A percentile compares a stretch with the other conserved stretches of the same genome.
These are phyloP conservation scores for Nymphaea colorata DNA, from an alignment of 164 flowering plant species.

Conservation along the genomic window DNA sequence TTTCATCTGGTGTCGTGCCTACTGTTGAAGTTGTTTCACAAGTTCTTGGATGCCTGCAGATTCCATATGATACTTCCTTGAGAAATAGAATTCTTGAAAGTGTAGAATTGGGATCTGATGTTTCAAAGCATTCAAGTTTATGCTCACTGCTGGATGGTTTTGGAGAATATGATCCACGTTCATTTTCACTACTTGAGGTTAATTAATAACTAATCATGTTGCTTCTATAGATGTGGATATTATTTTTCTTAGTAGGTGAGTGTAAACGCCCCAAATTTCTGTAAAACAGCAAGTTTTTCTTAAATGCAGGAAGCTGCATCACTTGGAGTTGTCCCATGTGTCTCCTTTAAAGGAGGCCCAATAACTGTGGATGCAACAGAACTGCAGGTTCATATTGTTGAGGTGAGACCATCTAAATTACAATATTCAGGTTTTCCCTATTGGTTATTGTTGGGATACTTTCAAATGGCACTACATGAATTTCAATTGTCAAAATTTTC, in stretches of 20 bases:
- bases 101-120: conserved; percentile 33
- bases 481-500: no score
- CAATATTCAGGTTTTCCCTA: not conserved
- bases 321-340: conserved; percentile 57
- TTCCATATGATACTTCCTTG: conserved; percentile 54
- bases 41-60: conserved; percentile 73
- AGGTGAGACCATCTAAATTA: conserved; percentile 31
- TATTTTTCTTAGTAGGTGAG: not conserved
- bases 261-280: not conserved
- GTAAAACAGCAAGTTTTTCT: not conserved
- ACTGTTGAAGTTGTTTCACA: conserved; percentile 54
- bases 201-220: conserved; percentile 10
- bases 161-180: conserved; percentile 86
- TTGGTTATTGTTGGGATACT: not conserved
- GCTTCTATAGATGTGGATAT: not conserved
- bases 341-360: conserved; percentile 52
- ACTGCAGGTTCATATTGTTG: conserved; percentile 36
- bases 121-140: conserved; percentile 38
- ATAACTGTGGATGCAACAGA: conserved; percentile 52
- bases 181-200: conserved; percentile 84
- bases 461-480: not conserved
- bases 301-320: conserved; percentile 78
- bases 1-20: conserved; percentile 46
- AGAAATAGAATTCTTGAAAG: conserved; percentile 50
- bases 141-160: conserved; percentile 75